These are phyloP conservation scores for Mortierella sp. DNA, from an alignment of 371 early-diverging fungal genomes.

Conservation along the genomic window DNA sequence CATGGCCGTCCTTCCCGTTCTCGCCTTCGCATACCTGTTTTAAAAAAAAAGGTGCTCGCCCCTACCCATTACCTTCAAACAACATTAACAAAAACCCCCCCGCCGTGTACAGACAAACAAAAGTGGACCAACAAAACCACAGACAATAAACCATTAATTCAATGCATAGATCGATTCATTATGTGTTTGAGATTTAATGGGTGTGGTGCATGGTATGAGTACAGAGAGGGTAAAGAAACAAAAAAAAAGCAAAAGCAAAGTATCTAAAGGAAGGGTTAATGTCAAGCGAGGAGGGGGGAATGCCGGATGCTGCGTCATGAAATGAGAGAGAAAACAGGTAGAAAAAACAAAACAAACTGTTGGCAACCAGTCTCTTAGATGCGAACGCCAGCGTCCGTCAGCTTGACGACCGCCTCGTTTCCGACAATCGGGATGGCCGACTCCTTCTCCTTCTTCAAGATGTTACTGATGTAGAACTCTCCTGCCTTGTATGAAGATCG, in stretches of 20 bases:
- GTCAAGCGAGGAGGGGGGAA: background rate
- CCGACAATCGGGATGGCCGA: slow-evolving; percentile 26
- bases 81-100: background rate
- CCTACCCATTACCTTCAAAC: background rate
- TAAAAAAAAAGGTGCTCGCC: background rate
- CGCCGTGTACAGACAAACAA: background rate
- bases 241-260: slow-evolving; percentile 9
- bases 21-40: slow-evolving; percentile 30
- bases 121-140: background rate
- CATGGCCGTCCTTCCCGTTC: slow-evolving; percentile 33
- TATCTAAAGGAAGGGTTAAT: background rate
- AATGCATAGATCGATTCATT: background rate
- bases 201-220: background rate
- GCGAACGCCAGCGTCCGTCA: slow-evolving; percentile 47
- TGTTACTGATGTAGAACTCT: slow-evolving; percentile 96
- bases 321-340: background rate
- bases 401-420: slow-evolving; percentile 54
- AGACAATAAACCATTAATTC: background rate
- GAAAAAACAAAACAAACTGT: background rate
- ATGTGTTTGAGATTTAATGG: background rate
- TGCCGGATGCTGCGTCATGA: background rate
- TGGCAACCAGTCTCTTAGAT: slow-evolving; percentile 19
- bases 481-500: slow-evolving; percentile 98
- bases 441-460: slow-evolving; percentile 73
- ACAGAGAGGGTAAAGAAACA: background rate